Conservation (phyloP, 2,329 filamentous ascomycete genomes). For the Davidsoniella eucalypti region DNA sequence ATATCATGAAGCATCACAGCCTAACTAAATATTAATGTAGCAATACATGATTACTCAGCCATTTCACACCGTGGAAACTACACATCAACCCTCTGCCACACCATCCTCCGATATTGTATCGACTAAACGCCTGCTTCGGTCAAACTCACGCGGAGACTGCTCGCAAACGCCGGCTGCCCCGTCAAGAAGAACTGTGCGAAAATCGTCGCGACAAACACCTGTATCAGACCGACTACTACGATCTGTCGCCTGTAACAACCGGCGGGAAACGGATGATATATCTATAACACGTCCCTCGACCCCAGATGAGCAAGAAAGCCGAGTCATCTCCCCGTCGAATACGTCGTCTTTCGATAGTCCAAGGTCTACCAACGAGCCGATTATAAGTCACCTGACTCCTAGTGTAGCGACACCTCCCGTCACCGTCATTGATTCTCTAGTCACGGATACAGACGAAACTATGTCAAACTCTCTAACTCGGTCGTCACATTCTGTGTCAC, state of each 20-base stretch:
- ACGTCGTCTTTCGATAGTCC: slow-evolving; percentile 27
- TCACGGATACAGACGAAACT: slow-evolving; percentile 47
- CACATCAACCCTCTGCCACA: neutral
- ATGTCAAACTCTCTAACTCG: slow-evolving; percentile 18
- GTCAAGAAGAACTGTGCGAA: neutral
- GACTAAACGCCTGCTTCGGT: neutral
- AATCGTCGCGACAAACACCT: slow-evolving; percentile 3
- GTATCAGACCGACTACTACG: slow-evolving; percentile 7
- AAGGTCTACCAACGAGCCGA: slow-evolving; percentile 37
- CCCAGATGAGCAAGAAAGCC: neutral
- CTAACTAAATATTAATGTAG: neutral
- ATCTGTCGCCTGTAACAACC: neutral
- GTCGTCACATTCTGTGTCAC: neutral
- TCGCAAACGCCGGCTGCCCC: neutral
- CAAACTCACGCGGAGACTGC: neutral
- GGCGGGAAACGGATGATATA: neutral
- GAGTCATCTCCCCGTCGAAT: slow-evolving; percentile 3
- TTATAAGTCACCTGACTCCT: slow-evolving; percentile 43
- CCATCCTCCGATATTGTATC: slow-evolving; percentile 2
- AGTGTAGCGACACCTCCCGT: slow-evolving; percentile 60
- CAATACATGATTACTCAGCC: neutral
- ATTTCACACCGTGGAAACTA: neutral
- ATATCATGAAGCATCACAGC: too few relatives aligned
- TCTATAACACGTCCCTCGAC: slow-evolving; percentile 7
- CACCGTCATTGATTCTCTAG: slow-evolving; percentile 21